Evolutionary conservation across 805 yeast species (phyloP).

Genomic region (Isabelozyma pseudorhagii): DNA sequence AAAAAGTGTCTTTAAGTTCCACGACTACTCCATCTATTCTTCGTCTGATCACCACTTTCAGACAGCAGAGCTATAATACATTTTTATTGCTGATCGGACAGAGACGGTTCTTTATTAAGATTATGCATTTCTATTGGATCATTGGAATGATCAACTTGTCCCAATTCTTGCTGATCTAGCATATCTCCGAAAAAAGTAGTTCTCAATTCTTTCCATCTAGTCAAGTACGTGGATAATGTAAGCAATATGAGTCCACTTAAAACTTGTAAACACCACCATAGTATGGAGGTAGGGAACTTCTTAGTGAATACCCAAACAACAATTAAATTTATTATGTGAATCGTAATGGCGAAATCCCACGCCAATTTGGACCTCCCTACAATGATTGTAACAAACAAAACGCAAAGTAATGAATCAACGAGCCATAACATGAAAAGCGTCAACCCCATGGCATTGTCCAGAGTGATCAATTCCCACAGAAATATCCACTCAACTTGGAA

Average conservation of each 20-base stretch:
- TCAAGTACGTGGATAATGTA: conserved; percentile 80
- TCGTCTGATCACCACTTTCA: no score
- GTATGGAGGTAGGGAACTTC: conserved; percentile 62
- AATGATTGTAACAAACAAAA: conserved; percentile 75
- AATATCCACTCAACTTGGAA: conserved; percentile 70
- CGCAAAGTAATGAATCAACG: conserved; percentile 77
- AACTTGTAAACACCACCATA: conserved; percentile 85
- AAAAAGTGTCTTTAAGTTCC: no score
- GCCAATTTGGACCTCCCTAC: conserved; percentile 94
- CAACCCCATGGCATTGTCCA: conserved; percentile 78
- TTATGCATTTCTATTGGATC: conserved; percentile 17
- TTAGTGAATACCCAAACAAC: conserved; percentile 66
- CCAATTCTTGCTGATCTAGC: conserved; percentile 55
- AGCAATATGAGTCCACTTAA: conserved; percentile 68
- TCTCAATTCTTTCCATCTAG: conserved; percentile 88
- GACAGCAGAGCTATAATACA: background rate
- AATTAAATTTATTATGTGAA: conserved; percentile 74
- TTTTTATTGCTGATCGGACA: background rate
- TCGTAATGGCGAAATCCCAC: conserved; percentile 94
- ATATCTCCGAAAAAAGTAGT: conserved; percentile 87
- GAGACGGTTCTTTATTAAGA: background rate
- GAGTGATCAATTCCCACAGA: conserved; percentile 72
- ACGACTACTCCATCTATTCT: no score
- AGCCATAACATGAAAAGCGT: conserved; percentile 76
- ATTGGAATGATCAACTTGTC: conserved; percentile 20